Conservation (phyloP, 1,284 basidiomycete genomes). For the Melampsora americana region DNA sequence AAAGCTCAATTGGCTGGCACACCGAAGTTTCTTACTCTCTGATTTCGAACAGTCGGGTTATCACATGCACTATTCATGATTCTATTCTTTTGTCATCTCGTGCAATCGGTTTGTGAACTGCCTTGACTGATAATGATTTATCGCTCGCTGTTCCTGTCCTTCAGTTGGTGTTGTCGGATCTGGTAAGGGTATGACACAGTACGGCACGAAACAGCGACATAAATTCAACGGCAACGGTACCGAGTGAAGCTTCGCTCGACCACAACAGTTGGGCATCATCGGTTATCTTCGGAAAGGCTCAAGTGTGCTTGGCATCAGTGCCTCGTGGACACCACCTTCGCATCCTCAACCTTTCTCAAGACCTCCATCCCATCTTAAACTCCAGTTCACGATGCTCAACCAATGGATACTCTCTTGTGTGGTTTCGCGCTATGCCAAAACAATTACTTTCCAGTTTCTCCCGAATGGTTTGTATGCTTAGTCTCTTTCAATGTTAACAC, state of each 20-base stretch:
- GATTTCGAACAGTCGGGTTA: background rate
- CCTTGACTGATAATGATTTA: conserved; percentile 1
- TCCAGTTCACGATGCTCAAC: background rate
- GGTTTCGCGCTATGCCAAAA: background rate
- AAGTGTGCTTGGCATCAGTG: background rate
- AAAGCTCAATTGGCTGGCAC: background rate
- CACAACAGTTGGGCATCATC: background rate
- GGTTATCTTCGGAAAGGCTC: background rate
- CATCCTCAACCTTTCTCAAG: no score
- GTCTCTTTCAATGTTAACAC: conserved; percentile 1
- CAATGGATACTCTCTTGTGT: background rate
- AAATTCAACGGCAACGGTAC: conserved; percentile 61
- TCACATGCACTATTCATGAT: background rate
- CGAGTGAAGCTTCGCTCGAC: conserved; percentile 9
- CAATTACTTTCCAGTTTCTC: background rate
- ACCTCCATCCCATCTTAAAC: background rate
- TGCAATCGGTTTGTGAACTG: background rate
- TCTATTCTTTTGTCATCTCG: background rate
- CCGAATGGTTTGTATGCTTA: conserved; percentile 1
- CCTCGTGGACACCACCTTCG: background rate
- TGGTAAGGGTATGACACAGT: conserved; percentile 86
- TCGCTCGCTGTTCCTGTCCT: background rate
- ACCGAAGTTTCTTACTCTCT: background rate
- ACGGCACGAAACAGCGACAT: conserved; percentile 70
- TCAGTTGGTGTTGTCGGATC: conserved; percentile 90